Evolutionary conservation across 169 alveolate species (phyloP).

Genomic region (Plasmodium blacklocki): DNA sequence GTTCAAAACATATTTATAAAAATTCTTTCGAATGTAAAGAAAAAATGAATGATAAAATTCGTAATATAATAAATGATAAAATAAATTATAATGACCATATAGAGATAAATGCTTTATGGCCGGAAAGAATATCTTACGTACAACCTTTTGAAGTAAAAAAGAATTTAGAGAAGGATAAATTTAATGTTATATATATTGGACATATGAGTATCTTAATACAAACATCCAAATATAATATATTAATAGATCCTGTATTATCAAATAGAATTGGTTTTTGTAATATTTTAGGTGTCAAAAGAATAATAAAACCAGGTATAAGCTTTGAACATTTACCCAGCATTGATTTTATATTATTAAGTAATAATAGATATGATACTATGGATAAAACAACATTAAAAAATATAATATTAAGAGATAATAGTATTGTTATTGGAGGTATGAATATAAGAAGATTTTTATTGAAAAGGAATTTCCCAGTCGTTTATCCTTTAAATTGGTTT

Average conservation of each 20-base stretch:
- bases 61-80: not conserved
- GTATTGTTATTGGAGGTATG: constrained; percentile 74
- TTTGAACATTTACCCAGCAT: constrained; percentile 69
- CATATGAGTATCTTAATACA: constrained; percentile 74
- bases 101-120: constrained; percentile 71
- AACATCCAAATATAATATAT: constrained; percentile 44
- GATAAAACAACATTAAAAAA: constrained; percentile 45
- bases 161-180: constrained; percentile 27
- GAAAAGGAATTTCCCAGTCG: constrained; percentile 70
- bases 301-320: constrained; percentile 55
- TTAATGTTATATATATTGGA: constrained; percentile 71
- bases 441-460: constrained; percentile 67
- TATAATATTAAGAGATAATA: constrained; percentile 68
- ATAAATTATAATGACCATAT: not conserved
- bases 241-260: constrained; percentile 73
- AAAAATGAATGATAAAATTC: not conserved
- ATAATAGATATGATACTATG: constrained; percentile 75
- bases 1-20: not conserved
- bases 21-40: not conserved
- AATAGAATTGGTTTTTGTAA: constrained; percentile 50
- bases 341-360: constrained; percentile 71
- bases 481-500: constrained; percentile 77
- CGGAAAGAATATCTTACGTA: constrained; percentile 53
- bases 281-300: constrained; percentile 56
- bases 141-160: constrained; percentile 53